These are phyloP conservation scores for Dothideomycetidae sp. DNA, from an alignment of 2,329 filamentous ascomycete species.

Conservation along the genomic window DNA sequence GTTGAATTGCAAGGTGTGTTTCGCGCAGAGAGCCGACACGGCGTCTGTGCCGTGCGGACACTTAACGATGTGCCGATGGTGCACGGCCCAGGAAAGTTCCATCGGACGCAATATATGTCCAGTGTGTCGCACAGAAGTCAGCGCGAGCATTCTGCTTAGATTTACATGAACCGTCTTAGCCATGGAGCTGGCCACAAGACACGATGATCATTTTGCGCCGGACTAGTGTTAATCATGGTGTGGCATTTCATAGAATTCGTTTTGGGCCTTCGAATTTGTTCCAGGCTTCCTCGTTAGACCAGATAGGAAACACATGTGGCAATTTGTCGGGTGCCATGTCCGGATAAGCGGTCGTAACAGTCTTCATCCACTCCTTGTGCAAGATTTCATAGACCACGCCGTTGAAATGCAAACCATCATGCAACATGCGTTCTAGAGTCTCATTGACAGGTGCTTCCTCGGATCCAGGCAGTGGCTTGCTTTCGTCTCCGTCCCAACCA, in stretches of 20 bases:
- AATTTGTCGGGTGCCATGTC: constrained; percentile 40
- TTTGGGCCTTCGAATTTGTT: constrained; percentile 1
- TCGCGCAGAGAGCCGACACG: constrained; percentile 37
- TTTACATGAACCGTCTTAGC: too few relatives aligned
- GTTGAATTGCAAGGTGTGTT: constrained; percentile 40
- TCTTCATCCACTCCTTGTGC: constrained; percentile 38
- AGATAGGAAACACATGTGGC: constrained; percentile 39
- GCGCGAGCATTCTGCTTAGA: too few relatives aligned
- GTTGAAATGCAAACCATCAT: constrained; percentile 48
- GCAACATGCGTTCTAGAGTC: constrained; percentile 36
- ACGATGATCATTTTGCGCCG: too few relatives aligned
- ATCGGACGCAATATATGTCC: too few relatives aligned
- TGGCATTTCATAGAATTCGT: background rate
- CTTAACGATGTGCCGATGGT: constrained; percentile 42
- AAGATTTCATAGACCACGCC: constrained; percentile 42
- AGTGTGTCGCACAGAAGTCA: too few relatives aligned
- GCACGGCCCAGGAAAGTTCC: constrained; percentile 37
- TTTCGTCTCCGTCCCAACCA: constrained; percentile 36
- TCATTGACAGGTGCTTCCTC: constrained; percentile 44
- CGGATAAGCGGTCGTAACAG: constrained; percentile 39
- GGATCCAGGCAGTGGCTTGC: constrained; percentile 39
- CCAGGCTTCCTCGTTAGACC: constrained; percentile 28
- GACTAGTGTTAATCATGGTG: too few relatives aligned
- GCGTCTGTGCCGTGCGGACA: constrained; percentile 41
- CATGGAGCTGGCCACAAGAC: too few relatives aligned